Conservation (phyloP, 140 eudicot species). For the Flaveria floridana region DNA sequence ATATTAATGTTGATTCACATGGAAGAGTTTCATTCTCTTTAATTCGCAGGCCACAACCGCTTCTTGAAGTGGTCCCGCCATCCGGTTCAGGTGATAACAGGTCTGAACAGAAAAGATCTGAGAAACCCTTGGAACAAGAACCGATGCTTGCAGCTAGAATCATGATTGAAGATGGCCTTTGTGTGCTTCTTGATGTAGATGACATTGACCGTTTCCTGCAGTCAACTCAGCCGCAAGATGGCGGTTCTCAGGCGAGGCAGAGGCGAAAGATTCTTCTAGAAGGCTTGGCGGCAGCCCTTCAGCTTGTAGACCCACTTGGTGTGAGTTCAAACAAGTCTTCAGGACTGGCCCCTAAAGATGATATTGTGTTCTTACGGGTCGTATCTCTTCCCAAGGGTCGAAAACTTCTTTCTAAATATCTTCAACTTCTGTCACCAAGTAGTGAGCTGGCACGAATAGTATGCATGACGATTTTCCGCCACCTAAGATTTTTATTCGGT, state of each 20-base stretch:
- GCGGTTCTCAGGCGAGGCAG: conserved; percentile 73
- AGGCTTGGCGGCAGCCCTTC: conserved; percentile 91
- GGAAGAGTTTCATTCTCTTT: conserved; percentile 78
- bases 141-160: conserved; percentile 97
- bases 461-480: conserved; percentile 94
- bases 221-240: conserved; percentile 75
- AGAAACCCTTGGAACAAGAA: conserved; percentile 79
- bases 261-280: conserved; percentile 72
- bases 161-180: conserved; percentile 69
- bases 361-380: conserved; percentile 74
- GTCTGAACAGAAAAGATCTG: conserved; percentile 49
- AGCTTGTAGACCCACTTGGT: conserved; percentile 89
- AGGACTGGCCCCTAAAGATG: conserved; percentile 72
- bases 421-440: conserved; percentile 70
- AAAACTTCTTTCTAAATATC: conserved; percentile 68
- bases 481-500: conserved; percentile 75
- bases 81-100: conserved; percentile 54
- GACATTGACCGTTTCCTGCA: conserved; percentile 83
- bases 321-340: conserved; percentile 53
- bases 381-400: conserved; percentile 82
- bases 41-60: conserved; percentile 74
- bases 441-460: conserved; percentile 83
- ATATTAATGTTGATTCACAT: conserved; percentile 67
- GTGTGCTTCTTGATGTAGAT: conserved; percentile 81
- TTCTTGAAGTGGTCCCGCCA: conserved; percentile 65